These are phyloP conservation scores for Acacia pycnantha DNA, from an alignment of 331 rosid genomes.

Conservation along the genomic window DNA sequence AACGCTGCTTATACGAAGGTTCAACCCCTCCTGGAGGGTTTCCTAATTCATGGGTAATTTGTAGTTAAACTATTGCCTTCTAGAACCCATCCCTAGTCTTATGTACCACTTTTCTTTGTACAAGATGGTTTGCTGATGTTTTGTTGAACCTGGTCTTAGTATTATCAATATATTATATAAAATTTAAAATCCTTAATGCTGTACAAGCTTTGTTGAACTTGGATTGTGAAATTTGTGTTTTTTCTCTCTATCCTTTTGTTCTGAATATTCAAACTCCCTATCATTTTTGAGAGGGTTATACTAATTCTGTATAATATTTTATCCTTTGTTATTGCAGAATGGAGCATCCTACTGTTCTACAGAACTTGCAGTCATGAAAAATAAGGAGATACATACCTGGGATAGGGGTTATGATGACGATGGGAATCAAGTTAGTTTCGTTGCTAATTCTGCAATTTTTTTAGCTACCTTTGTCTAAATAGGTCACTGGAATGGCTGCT, in stretches of 20 bases:
- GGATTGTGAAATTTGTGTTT: background rate
- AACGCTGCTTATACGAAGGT: conserved; percentile 95
- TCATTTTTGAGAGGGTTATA: background rate
- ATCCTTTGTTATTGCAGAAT: conserved; percentile 55
- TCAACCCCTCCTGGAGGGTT: conserved; percentile 96
- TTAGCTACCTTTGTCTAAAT: conserved; percentile 3
- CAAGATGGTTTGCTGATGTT: background rate
- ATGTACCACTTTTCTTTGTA: background rate
- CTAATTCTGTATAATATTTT: conserved; percentile 1
- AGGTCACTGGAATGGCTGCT: background rate
- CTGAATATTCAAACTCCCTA: background rate
- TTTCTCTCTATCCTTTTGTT: background rate
- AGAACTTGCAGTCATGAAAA: conserved; percentile 80
- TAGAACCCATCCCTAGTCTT: background rate
- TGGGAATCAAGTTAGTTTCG: conserved; percentile 77
- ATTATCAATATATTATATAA: background rate
- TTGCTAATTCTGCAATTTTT: background rate
- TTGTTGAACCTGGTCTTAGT: background rate
- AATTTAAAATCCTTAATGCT: background rate
- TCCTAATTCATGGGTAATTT: conserved; percentile 94
- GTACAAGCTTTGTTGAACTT: background rate
- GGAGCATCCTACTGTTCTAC: conserved; percentile 87
- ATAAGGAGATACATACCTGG: conserved; percentile 92
- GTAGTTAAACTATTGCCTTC: conserved; percentile 8
- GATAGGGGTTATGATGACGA: conserved; percentile 86